Conservation (phyloP, 352 stramenopile genomes). For the Globisporangium nagaii region DNA sequence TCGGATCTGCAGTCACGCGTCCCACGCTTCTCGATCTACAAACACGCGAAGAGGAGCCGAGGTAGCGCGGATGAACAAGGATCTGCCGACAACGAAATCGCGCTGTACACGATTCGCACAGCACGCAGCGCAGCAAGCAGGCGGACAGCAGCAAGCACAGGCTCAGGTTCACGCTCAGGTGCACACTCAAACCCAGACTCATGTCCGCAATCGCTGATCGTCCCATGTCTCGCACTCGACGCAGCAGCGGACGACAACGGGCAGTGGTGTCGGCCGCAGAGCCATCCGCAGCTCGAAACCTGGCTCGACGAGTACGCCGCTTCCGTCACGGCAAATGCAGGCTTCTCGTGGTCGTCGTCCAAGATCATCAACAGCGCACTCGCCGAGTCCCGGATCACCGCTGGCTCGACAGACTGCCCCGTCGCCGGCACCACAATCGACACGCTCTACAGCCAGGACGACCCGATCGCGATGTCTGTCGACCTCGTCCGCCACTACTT, state of each 20-base stretch:
- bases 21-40: neutral
- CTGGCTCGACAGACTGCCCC: neutral
- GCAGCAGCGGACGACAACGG: neutral
- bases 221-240: neutral
- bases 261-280: neutral
- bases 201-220: neutral
- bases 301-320: neutral
- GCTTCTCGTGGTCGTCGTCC: neutral
- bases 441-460: neutral
- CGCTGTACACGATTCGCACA: constrained; percentile 1
- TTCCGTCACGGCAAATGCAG: too few relatives aligned
- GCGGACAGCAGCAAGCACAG: too few relatives aligned
- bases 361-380: constrained; percentile 5
- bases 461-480: neutral
- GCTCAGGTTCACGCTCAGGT: neutral
- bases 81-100: neutral
- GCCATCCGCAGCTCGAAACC: neutral
- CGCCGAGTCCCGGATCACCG: neutral
- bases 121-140: neutral
- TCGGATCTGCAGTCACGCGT: neutral
- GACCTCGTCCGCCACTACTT: constrained; percentile 6
- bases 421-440: neutral
- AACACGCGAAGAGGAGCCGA: neutral
- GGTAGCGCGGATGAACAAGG: neutral
- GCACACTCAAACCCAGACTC: neutral